Conservation (phyloP, 257 asterid species). For the Solanum ahanhuiri region DNA sequence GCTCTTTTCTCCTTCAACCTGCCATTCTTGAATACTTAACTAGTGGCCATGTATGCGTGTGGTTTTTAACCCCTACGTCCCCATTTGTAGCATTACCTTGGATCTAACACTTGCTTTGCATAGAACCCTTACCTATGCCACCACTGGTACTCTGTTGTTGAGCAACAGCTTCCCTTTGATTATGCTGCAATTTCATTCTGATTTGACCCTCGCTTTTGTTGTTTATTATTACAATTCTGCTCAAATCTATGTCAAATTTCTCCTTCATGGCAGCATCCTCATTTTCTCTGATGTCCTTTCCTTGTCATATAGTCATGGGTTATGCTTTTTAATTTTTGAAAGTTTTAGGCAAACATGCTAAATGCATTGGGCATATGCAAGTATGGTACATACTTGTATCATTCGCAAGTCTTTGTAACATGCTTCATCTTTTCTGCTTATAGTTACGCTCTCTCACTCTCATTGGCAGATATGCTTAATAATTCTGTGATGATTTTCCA, state of each 20-base stretch:
- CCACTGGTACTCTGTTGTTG: background rate
- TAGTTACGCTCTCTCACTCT: background rate
- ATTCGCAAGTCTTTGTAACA: background rate
- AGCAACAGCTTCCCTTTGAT: background rate
- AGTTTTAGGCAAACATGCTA: background rate
- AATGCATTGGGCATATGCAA: background rate
- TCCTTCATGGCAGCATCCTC: background rate
- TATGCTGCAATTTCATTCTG: background rate
- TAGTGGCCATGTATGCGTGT: background rate
- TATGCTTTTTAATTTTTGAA: background rate
- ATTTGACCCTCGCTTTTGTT: background rate
- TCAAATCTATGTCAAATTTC: background rate
- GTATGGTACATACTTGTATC: background rate
- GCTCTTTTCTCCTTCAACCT: background rate
- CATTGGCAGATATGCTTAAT: background rate
- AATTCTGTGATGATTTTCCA: constrained; percentile 2
- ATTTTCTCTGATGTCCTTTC: background rate
- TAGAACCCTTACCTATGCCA: background rate
- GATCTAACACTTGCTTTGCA: background rate
- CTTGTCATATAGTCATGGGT: background rate
- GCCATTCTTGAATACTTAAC: background rate
- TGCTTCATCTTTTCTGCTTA: background rate
- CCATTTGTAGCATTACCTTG: background rate
- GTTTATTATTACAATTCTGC: background rate
- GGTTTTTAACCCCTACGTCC: background rate